Base-by-base conservation (phyloP, 2,329 filamentous ascomycete species). In the Periconia macrospinosa region DNA sequence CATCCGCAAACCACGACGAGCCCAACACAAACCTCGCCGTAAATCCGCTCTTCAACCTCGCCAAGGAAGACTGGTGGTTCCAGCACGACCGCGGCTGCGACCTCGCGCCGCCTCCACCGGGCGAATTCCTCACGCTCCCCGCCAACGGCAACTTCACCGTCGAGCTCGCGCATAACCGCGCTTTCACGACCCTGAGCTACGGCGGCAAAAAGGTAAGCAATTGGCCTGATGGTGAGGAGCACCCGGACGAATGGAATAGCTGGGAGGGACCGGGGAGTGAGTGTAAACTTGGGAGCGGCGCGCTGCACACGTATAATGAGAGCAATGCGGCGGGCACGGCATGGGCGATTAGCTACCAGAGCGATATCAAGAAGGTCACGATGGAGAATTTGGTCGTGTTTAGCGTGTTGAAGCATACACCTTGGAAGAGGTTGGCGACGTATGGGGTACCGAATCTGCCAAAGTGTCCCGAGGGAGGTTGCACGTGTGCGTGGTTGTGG, bases 311-410 rank as follows among this genome's bases (percentile, higher is more conserved):
- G 1, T 74, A 74, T 45, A 78, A 78, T 53, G 64, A 77, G 55
- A 71, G 72, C 19, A 74, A 66, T 17, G 71, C 78, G 3, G 77
- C 75, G 10, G 79, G 78, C 2, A 80, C 78, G 0, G 79, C 79
- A 0, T 81, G 75, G 61, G 80, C 80, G 0, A 83, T 83, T 49
- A 78, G 76, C 20, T 82, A 83, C 56, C 68, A 80, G 53, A 72
- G 70, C 8, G 75, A 82, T n/a, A 61, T 81, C 18, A 62, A 65
- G 42, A 70, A 76, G 27, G 79, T 82, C 3, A 79, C 74, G 3
- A 76, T 80, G 69, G 77, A 81, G 44, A 81, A 82, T 57, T 68
- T 82, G n/a, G 78, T 78, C 2, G 78, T 83, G 3, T 82, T 83
- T 55, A 76, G 75, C 0, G 77, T 80, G 14, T 41, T 61, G 13